Evolutionary conservation across 352 stramenopile genomes (phyloP).

Genomic region (Pythium brassicae): DNA sequence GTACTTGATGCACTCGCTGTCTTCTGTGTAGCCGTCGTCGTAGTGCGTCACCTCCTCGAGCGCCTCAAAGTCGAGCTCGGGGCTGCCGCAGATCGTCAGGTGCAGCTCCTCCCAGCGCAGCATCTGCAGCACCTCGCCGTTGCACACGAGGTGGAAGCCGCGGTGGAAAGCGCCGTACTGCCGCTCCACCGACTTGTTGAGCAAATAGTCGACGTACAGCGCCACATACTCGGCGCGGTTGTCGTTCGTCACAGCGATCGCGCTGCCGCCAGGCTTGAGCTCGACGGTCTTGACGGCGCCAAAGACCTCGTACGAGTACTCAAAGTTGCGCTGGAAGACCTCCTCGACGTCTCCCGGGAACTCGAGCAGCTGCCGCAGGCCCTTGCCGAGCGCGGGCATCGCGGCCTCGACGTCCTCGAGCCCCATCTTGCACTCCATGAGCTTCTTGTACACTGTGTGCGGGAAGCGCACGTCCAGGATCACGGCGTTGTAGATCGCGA

Average conservation of each 20-base stretch:
- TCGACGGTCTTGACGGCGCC: slow-evolving; percentile 76
- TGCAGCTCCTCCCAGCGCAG: slow-evolving; percentile 81
- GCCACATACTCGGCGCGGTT: slow-evolving; percentile 73
- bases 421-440: slow-evolving; percentile 49
- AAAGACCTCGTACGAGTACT: slow-evolving; percentile 81
- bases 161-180: slow-evolving; percentile 74
- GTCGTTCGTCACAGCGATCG: slow-evolving; percentile 53
- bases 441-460: slow-evolving; percentile 80
- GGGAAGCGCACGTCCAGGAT: slow-evolving; percentile 83
- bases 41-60: slow-evolving; percentile 73
- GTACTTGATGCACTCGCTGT: slow-evolving; percentile 58
- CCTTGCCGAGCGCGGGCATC: slow-evolving; percentile 55
- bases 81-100: slow-evolving; percentile 69
- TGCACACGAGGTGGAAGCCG: slow-evolving; percentile 74
- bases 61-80: slow-evolving; percentile 74
- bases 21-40: slow-evolving; percentile 67
- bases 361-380: slow-evolving; percentile 55
- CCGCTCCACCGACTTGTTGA: slow-evolving; percentile 50
- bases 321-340: slow-evolving; percentile 69
- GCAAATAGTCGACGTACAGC: slow-evolving; percentile 70
- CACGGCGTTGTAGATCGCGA: slow-evolving; percentile 85
- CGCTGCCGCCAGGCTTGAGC: slow-evolving; percentile 53
- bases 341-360: slow-evolving; percentile 70
- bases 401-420: slow-evolving; percentile 55
- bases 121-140: slow-evolving; percentile 65